phyloP scores from a whole-genome alignment of 2,329 filamentous ascomycete genomes.

The Clarireedia monteithiana region DNA sequence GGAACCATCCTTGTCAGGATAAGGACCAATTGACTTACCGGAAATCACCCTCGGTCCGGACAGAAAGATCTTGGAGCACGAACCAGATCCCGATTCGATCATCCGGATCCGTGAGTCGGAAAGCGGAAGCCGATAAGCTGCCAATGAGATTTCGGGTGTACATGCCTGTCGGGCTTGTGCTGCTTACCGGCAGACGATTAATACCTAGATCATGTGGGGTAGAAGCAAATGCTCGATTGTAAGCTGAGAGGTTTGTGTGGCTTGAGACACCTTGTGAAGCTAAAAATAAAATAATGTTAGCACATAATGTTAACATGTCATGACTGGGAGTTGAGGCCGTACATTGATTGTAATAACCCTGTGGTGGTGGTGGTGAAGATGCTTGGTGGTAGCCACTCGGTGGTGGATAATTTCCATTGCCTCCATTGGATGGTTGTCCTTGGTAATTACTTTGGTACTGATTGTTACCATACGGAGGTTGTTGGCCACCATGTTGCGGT shows the following conservation, averaged over 20 bases:
- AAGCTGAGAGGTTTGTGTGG: conserved; percentile 6
- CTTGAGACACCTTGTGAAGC: conserved; percentile 12
- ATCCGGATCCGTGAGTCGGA: conserved; percentile 68
- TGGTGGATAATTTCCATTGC: conserved; percentile 17
- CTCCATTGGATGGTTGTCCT: not conserved
- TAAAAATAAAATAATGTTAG: conserved; percentile 1
- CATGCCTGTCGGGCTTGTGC: conserved; percentile 62
- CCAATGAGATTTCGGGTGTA: conserved; percentile 94
- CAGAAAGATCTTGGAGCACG: conserved; percentile 88
- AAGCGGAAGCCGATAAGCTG: conserved; percentile 81
- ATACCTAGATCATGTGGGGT: conserved; percentile 16
- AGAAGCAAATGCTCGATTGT: conserved; percentile 11
- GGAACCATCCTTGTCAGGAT: not conserved
- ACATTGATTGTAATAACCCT: conserved; percentile 5
- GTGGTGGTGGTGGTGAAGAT: conserved; percentile 13
- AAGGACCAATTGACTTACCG: conserved; percentile 47
- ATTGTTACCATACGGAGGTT: not conserved
- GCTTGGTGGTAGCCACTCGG: conserved; percentile 35
- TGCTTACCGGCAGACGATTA: conserved; percentile 17
- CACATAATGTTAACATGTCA: not conserved
- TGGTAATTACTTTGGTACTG: not conserved
- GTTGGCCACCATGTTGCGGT: conserved; percentile 2
- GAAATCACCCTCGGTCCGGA: conserved; percentile 86
- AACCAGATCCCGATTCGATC: conserved; percentile 93
- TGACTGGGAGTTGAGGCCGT: not conserved